Evolutionary conservation across 2,329 filamentous ascomycete species (phyloP).

Genomic region (Stagonosporopsis cucurbitacearum): DNA sequence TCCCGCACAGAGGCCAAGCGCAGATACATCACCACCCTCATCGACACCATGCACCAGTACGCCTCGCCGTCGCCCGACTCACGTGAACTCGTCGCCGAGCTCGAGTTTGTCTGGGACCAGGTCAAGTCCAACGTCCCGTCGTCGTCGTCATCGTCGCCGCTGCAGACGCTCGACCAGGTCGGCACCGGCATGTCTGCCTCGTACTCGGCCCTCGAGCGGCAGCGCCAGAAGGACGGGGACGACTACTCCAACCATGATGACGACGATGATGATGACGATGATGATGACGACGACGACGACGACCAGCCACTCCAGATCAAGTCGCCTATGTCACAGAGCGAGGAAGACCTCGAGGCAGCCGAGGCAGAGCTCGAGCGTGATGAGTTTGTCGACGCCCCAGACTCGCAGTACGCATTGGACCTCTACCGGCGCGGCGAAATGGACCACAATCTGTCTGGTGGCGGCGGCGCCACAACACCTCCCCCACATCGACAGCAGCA

Average conservation of each 20-base stretch:
- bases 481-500: no score
- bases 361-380: conserved; percentile 46
- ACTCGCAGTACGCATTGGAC: conserved; percentile 50
- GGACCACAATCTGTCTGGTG: conserved; percentile 41
- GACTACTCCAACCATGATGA: conserved; percentile 18
- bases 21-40: conserved; percentile 89
- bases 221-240: conserved; percentile 16
- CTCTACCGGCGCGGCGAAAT: conserved; percentile 12
- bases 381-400: conserved; percentile 57
- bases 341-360: conserved; percentile 58
- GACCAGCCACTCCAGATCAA: conserved; percentile 62
- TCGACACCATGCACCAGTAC: conserved; percentile 96
- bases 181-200: conserved; percentile 40
- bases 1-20: conserved; percentile 92
- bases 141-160: conserved; percentile 58
- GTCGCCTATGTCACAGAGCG: conserved; percentile 81
- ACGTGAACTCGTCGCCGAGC: conserved; percentile 83
- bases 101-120: conserved; percentile 99
- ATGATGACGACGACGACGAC: conserved; percentile 15
- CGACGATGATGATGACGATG: conserved; percentile 16
- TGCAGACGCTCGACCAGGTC: conserved; percentile 46
- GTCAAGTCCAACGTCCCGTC: conserved; percentile 83
- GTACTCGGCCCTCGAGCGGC: conserved; percentile 26
- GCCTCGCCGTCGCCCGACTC: conserved; percentile 85
- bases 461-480: conserved; percentile 18